Base-by-base conservation (phyloP, 495 filamentous ascomycete species). In the Podospora bellae-mahoneyi region DNA sequence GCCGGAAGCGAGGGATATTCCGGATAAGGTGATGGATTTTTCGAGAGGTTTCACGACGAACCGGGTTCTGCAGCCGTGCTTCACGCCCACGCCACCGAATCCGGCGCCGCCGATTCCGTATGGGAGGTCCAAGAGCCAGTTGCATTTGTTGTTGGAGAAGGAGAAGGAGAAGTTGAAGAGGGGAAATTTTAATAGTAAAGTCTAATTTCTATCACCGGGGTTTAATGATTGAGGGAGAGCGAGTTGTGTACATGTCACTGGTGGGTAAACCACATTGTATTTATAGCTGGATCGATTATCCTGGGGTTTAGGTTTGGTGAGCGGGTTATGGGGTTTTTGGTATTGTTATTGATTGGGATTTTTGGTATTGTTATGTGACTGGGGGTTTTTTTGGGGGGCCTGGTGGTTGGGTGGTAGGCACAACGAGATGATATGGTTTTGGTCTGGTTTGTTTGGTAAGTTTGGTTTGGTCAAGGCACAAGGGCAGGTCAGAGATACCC, bases 41-140 rank as follows among this genome's bases (percentile, higher is more conserved):
- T 32, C 30, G 30, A 32, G 30, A 7, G 0, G 30, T 7, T 32
- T 5, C 7, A 32, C 30, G 4, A 5, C 30, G 30, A 32, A 48
- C 9, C 39, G 0, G 39, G 39, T 48, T 6, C 39, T 48, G 13
- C 9, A 10, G 39, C 28, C 70, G n/a, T 69, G 69, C n/a, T 78
- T 81, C 62, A 77, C 69, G 28, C 80, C 81, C 20, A 81, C 80
- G 5, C 75, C 76, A 34, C 79, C 75, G 4, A 80, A 72, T 48
- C 62, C 74, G 10, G 65, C 76, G 19, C 73, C 77, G n/a, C 62
- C 71, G 0, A 74, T 80, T 18, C 78, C 78, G 18, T 79, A 84
- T 30, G 79, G 76, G 13, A 75, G 82, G 65, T 81, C 83, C 13
- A 84, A 79, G 74, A 85, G 84, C 64, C 80, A 86, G 68, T 77